Conservation (phyloP, 306 rosid species). For the Erythrophleum fordii region DNA sequence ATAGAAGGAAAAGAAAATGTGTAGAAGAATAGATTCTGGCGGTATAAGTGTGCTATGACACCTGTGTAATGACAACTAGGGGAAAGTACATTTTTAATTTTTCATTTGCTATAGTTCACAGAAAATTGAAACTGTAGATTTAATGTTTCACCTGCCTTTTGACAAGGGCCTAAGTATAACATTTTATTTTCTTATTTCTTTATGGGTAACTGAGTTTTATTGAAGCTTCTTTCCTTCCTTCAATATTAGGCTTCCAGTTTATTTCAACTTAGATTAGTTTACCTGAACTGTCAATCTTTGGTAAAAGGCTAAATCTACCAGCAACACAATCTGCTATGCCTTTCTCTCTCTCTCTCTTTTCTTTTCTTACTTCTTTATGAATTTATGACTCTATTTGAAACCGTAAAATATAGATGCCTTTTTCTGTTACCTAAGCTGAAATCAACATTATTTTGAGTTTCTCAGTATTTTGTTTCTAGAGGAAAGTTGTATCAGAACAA, state of each 20-base stretch:
- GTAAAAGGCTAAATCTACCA: background rate
- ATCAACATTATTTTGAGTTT: too few relatives aligned
- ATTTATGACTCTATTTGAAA: background rate
- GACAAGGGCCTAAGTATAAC: too few relatives aligned
- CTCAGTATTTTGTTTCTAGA: too few relatives aligned
- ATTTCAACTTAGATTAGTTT: background rate
- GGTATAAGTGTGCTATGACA: background rate
- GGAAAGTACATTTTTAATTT: background rate
- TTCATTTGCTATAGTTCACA: background rate
- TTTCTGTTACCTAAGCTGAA: too few relatives aligned
- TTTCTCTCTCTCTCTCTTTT: background rate
- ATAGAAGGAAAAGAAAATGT: background rate
- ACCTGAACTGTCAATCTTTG: background rate
- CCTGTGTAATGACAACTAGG: background rate
- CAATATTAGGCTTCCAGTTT: background rate
- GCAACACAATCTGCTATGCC: background rate
- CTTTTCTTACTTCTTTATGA: too few relatives aligned
- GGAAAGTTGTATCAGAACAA: too few relatives aligned
- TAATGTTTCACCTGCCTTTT: too few relatives aligned
- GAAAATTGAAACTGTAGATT: background rate
- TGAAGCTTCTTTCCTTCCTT: too few relatives aligned
- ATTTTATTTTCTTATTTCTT: too few relatives aligned
- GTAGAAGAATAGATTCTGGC: slow-evolving; percentile 1
- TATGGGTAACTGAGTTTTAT: too few relatives aligned
- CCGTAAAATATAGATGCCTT: too few relatives aligned